Percentiles rank a stretch among this genome's conserved stretches.
Evolutionary conservation across 164 flowering plant species (phyloP).

Genomic region (Cinnamomum chago): DNA sequence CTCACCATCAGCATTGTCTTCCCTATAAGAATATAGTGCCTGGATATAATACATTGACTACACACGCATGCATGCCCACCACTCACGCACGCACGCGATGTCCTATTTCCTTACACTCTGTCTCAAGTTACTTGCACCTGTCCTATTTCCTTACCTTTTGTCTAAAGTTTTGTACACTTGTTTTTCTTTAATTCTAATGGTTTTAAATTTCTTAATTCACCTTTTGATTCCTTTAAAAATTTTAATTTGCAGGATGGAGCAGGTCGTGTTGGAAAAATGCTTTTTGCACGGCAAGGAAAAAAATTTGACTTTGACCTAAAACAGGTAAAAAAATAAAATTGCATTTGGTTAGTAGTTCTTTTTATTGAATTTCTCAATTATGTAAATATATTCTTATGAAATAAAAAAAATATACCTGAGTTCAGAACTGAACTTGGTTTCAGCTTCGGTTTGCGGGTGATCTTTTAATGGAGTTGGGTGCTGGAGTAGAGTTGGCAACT

Average conservation of each 20-base stretch:
- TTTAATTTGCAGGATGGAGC: slow-evolving; percentile 82
- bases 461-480: slow-evolving; percentile 96
- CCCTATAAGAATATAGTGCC: too few species aligned
- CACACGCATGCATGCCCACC: too few species aligned
- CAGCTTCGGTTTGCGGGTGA: slow-evolving; percentile 96
- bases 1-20: too few species aligned
- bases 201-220: too few species aligned
- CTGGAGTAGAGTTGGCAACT: slow-evolving; percentile 93
- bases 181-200: too few species aligned
- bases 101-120: too few species aligned
- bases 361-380: not conserved
- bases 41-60: too few species aligned
- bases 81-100: too few species aligned
- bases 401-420: not conserved
- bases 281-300: slow-evolving; percentile 92
- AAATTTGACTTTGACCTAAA: slow-evolving; percentile 97
- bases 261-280: slow-evolving; percentile 97
- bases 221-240: not conserved
- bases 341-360: not conserved
- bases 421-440: slow-evolving; percentile 9
- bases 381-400: not conserved
- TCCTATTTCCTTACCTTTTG: too few species aligned
- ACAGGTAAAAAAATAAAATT: slow-evolving; percentile 45
- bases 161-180: too few species aligned
- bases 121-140: too few species aligned